A percentile compares a stretch with the other conserved stretches of the same genome.
Conservation (phyloP, 306 rosid species). For the Dalbergia cultrata region DNA sequence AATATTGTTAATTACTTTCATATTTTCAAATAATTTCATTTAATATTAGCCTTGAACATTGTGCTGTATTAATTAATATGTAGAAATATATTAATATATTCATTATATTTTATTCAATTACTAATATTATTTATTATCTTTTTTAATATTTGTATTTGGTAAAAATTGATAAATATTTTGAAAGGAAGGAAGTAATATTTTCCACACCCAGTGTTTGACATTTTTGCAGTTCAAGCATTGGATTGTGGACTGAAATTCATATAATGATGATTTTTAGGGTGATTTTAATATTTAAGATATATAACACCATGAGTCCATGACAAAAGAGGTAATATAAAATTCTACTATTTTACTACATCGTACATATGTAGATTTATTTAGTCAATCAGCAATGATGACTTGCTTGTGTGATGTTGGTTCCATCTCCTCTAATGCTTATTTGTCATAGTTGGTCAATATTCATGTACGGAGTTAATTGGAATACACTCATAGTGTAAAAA, state of each 20-base stretch:
- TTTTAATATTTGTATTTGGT: too few relatives aligned
- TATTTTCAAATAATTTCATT: too few relatives aligned
- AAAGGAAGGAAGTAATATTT: neutral
- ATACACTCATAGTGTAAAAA: too few relatives aligned
- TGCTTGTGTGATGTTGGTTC: neutral
- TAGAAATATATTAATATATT: too few relatives aligned
- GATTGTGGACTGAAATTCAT: neutral
- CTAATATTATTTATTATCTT: too few relatives aligned
- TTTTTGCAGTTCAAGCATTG: neutral
- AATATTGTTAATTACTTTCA: too few relatives aligned
- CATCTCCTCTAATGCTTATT: neutral
- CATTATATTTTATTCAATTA: too few relatives aligned
- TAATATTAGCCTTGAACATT: too few relatives aligned
- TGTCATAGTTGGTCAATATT: neutral
- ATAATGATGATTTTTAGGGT: neutral
- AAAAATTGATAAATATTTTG: too few relatives aligned
- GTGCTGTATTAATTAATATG: too few relatives aligned
- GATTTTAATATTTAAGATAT: neutral
- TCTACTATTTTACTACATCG: neutral
- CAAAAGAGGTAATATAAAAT: neutral
- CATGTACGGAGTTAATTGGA: too few relatives aligned
- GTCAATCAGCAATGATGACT: neutral
- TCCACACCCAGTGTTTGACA: constrained; percentile 9
- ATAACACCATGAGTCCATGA: neutral
- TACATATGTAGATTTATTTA: neutral